Evolutionary conservation across 371 early-diverging fungal genomes (phyloP), one percentile per base, ranked within the genome.

Genomic region (Nematocida sp.): DNA sequence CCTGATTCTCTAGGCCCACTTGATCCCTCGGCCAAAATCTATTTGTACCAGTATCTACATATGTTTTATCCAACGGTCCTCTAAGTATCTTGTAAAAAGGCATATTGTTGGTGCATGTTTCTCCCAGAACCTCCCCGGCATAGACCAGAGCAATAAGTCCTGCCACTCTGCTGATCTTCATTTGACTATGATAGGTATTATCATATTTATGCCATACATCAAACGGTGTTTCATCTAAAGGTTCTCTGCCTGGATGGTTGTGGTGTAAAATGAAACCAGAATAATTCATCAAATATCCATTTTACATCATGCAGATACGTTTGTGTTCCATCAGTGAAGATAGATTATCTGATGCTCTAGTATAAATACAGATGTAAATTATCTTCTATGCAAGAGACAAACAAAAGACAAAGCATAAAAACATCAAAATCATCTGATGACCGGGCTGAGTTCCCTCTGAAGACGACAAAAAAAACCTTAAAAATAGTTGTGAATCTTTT

Each of bases 151-250:
- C 15, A 19, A 66, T 2, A 19, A 48, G 23, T 17, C 21, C 31
- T 11, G 35, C 43, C 63, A 37, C n/a, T 38, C 4, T 23, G 2
- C 25, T 46, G 38, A 54, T 41, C 7, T 38, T 66, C 67, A 66
- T 70, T 13, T 35, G 57, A 35, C 41, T 41, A 29, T 25, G 0
- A 7, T 11, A 7, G 17, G 19, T 43, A 43, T 23, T 47, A 35
- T 58, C n/a, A 49, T 70, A 70, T 70, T 70, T 70, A 70, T 70
- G 35, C 37, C 41, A 13, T 51, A 11, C 48, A 43, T 70, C 74
- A 13, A 37, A 70, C 74, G 46, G 11, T 55, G 74, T 70, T 70
- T 70, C 58, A 70, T 0, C n/a, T n/a, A n/a, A n/a, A n/a, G n/a
- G n/a, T n/a, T n/a, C n/a, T n/a, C n/a, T n/a, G n/a, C n/a, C n/a